These are phyloP conservation scores for Emergomyces africanus DNA, from an alignment of 2,329 filamentous ascomycete genomes.

Conservation along the genomic window DNA sequence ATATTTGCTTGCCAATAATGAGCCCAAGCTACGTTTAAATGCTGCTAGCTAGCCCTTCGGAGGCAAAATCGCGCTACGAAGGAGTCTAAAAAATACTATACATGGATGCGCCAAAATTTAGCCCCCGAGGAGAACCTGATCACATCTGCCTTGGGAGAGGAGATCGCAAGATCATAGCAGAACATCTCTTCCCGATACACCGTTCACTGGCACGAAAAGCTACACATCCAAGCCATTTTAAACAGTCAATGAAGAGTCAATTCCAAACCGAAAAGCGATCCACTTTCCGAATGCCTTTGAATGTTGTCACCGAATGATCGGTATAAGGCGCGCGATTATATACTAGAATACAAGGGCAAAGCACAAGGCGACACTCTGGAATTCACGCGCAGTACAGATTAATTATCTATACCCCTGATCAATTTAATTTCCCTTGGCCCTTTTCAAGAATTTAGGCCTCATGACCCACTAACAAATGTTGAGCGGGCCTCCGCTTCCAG, in stretches of 20 bases:
- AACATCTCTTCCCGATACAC: neutral
- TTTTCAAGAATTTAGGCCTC: neutral
- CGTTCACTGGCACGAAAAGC: neutral
- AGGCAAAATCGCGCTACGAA: neutral
- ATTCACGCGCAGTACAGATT: neutral
- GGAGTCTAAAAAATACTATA: too few species aligned
- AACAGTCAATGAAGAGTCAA: neutral
- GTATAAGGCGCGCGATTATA: too few species aligned
- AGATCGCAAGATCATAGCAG: neutral
- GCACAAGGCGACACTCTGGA: neutral
- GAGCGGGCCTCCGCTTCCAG: too few species aligned
- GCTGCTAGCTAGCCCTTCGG: neutral
- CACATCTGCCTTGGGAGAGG: too few species aligned
- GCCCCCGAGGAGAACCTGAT: too few species aligned
- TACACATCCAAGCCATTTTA: neutral
- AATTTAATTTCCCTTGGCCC: neutral
- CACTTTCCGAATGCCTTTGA: neutral
- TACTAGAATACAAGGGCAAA: neutral
- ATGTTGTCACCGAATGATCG: neutral
- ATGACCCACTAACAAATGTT: neutral
- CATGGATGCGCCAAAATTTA: too few species aligned
- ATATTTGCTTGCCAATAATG: neutral
- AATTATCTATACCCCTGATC: too few species aligned
- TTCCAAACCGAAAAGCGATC: neutral
- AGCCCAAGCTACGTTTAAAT: too few species aligned